These are phyloP conservation scores for Colletotrichum sublineola DNA, from an alignment of 2,329 filamentous ascomycete genomes.

Conservation along the genomic window DNA sequence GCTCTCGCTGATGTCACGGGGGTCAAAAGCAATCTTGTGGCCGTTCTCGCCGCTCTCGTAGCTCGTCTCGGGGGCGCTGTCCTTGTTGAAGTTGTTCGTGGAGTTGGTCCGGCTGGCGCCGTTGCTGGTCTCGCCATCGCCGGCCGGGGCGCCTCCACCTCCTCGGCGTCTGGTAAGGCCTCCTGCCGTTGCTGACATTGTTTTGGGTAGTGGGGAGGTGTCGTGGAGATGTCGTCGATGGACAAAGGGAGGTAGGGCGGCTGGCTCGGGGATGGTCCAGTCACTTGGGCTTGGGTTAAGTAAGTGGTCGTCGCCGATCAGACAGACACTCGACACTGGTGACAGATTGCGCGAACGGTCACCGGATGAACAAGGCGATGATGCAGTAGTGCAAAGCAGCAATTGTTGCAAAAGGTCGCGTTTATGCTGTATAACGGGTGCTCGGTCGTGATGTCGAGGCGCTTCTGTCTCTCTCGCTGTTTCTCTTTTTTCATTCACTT, in stretches of 20 bases:
- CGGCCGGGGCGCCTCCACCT: slow-evolving; percentile 71
- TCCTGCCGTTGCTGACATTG: slow-evolving; percentile 40
- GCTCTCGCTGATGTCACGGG: slow-evolving; percentile 96
- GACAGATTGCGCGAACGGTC: slow-evolving; percentile 20
- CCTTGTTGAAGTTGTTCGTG: slow-evolving; percentile 65
- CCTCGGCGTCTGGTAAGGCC: slow-evolving; percentile 76
- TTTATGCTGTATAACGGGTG: slow-evolving; percentile 19
- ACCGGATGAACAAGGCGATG: slow-evolving; percentile 13
- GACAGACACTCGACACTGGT: slow-evolving; percentile 22
- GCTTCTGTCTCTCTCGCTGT: slow-evolving; percentile 30
- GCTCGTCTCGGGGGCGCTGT: slow-evolving; percentile 78
- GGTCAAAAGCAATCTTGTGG: slow-evolving; percentile 98
- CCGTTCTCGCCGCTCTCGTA: slow-evolving; percentile 95
- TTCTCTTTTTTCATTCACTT: slow-evolving; percentile 4
- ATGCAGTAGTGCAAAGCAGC: slow-evolving; percentile 5
- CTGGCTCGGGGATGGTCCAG: slow-evolving; percentile 24
- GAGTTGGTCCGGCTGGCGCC: slow-evolving; percentile 70
- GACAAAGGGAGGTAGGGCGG: slow-evolving; percentile 16
- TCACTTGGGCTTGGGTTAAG: slow-evolving; percentile 26
- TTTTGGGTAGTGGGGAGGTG: slow-evolving; percentile 29
- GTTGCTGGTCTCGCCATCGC: slow-evolving; percentile 67
- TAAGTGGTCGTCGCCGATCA: slow-evolving; percentile 33
- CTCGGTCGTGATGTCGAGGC: slow-evolving; percentile 38
- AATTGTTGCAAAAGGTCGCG: slow-evolving; percentile 5
- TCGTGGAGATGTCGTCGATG: slow-evolving; percentile 36